phyloP scores from a whole-genome alignment of 2,329 filamentous ascomycete genomes.

The Monosporascus sp. region DNA sequence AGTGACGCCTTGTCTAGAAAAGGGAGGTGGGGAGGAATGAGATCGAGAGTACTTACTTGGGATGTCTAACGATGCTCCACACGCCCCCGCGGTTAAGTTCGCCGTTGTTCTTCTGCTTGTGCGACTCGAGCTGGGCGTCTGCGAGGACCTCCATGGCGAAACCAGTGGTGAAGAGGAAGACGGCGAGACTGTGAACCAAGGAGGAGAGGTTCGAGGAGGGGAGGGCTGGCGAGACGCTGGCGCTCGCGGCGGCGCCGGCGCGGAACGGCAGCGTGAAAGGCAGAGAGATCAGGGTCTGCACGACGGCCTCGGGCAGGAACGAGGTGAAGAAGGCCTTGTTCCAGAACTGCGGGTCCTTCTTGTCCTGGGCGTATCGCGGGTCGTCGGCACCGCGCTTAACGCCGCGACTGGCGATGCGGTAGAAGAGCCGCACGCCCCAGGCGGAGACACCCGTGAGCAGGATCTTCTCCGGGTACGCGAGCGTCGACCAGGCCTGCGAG shows the following conservation, averaged over 20 bases:
- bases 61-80: conserved; percentile 57
- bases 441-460: conserved; percentile 51
- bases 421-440: conserved; percentile 53
- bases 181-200: conserved; percentile 35
- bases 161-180: conserved; percentile 52
- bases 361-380: conserved; percentile 47
- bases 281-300: conserved; percentile 51
- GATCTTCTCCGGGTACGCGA: conserved; percentile 50
- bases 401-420: conserved; percentile 45
- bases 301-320: conserved; percentile 53
- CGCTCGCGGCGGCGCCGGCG: conserved; percentile 18
- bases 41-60: conserved; percentile 43
- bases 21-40: too few relatives aligned
- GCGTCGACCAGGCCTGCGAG: conserved; percentile 37
- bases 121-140: conserved; percentile 49
- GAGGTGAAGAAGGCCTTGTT: conserved; percentile 47
- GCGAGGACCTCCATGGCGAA: conserved; percentile 52
- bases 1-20: too few relatives aligned
- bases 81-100: conserved; percentile 50
- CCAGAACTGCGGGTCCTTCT: conserved; percentile 47
- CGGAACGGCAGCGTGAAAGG: conserved; percentile 53
- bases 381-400: conserved; percentile 49
- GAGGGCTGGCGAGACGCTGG: conserved; percentile 29
- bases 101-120: conserved; percentile 35
- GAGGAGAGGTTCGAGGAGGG: conserved; percentile 22